Evolutionary conservation across 768 basidiomycete genomes (phyloP).

Genomic region (Mycena polygramma): DNA sequence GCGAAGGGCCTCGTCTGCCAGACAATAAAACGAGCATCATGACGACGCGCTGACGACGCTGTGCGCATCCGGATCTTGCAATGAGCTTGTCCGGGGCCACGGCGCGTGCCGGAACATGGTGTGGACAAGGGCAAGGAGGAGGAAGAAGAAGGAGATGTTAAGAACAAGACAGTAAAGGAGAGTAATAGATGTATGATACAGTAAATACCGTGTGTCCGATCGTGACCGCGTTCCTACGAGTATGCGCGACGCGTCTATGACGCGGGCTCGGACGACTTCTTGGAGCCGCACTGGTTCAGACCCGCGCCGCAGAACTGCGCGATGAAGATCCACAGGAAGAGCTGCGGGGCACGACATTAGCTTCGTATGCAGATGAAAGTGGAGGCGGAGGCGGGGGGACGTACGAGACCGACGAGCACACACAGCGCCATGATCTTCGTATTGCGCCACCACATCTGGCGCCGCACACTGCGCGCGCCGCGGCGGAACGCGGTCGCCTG

Average conservation of each 20-base stretch:
- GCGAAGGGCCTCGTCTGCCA: no score
- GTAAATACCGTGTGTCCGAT: slow-evolving; percentile 15
- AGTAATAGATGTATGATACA: slow-evolving; percentile 29
- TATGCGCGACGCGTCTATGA: neutral
- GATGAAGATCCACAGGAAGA: slow-evolving; percentile 84
- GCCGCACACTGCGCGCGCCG: slow-evolving; percentile 84
- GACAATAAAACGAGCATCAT: no score
- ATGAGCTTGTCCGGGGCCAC: no score
- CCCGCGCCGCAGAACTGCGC: slow-evolving; percentile 93
- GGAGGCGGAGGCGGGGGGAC: slow-evolving; percentile 39
- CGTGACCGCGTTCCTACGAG: slow-evolving; percentile 14
- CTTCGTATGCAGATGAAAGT: neutral
- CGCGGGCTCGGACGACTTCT: slow-evolving; percentile 28
- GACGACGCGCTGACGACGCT: no score
- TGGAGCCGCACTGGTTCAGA: slow-evolving; percentile 73
- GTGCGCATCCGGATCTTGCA: no score
- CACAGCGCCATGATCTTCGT: slow-evolving; percentile 76
- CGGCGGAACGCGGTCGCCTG: slow-evolving; percentile 95
- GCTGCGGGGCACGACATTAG: slow-evolving; percentile 50
- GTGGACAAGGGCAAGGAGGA: no score
- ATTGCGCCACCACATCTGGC: slow-evolving; percentile 94
- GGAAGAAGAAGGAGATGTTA: neutral
- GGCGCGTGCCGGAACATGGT: no score
- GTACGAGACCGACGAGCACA: slow-evolving; percentile 77
- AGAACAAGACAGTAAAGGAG: neutral